Evolutionary conservation across 768 basidiomycete genomes (phyloP).

Genomic region (Trametes cinnabarina): DNA sequence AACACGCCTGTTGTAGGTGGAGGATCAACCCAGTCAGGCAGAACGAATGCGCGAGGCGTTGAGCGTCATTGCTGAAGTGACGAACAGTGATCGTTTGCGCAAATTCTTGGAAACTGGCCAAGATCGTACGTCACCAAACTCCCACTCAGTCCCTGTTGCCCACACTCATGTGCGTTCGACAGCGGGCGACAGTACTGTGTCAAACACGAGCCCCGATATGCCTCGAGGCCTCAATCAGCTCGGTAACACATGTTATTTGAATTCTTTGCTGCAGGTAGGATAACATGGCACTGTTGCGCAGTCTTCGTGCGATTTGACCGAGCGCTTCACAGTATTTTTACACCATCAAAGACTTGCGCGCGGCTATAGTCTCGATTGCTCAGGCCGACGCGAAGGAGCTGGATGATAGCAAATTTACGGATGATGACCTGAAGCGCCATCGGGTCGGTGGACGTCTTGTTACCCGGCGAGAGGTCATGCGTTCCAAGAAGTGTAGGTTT

Average conservation of each 20-base stretch:
- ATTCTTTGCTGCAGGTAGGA: constrained; percentile 69
- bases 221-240: constrained; percentile 87
- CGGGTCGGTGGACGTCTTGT: constrained; percentile 87
- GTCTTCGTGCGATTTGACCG: not conserved
- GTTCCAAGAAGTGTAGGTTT: constrained; percentile 78
- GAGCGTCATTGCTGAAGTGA: constrained; percentile 66
- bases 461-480: constrained; percentile 73
- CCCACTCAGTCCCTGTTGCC: not conserved
- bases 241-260: constrained; percentile 86
- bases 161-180: not conserved
- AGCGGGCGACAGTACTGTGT: constrained; percentile 65
- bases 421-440: constrained; percentile 79
- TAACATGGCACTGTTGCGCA: not conserved
- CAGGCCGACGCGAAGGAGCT: constrained; percentile 52
- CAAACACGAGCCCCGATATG: constrained; percentile 55
- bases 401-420: constrained; percentile 69
- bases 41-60: constrained; percentile 76
- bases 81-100: constrained; percentile 69
- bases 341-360: constrained; percentile 88
- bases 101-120: constrained; percentile 62
- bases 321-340: constrained; percentile 75
- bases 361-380: constrained; percentile 63
- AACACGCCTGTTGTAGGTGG: constrained; percentile 44
- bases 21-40: constrained; percentile 64
- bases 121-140: constrained; percentile 85